A percentile compares a stretch with the other conserved stretches of the same genome.
Conservation (phyloP, 129 eudicot genomes). For the Flaveria brownii region DNA sequence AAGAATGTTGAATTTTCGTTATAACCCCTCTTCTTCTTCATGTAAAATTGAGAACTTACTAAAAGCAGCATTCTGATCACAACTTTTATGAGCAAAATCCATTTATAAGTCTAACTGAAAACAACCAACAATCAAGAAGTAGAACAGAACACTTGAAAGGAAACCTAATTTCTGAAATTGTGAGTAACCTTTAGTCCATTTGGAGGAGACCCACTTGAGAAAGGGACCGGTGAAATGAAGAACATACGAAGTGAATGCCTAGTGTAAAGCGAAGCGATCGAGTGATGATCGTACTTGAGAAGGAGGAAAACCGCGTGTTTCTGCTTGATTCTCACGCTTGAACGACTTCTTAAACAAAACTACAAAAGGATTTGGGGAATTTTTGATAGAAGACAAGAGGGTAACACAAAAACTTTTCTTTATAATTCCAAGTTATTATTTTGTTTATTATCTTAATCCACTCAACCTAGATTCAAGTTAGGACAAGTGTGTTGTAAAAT, state of each 20-base stretch:
- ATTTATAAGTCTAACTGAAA: background rate
- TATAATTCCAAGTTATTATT: too few relatives aligned
- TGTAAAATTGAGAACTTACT: background rate
- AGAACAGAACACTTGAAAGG: background rate
- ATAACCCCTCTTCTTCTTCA: slow-evolving; percentile 1
- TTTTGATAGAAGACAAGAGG: too few relatives aligned
- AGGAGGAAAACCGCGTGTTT: background rate
- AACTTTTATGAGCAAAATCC: background rate
- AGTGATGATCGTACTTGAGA: background rate
- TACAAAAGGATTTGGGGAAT: too few relatives aligned
- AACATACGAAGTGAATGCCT: background rate
- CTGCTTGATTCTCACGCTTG: background rate
- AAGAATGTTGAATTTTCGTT: background rate
- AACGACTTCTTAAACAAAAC: background rate
- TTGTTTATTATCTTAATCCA: too few relatives aligned
- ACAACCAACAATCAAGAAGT: background rate
- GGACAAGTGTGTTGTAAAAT: too few relatives aligned
- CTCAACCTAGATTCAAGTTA: too few relatives aligned
- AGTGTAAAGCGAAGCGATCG: background rate
- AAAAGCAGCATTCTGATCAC: background rate
- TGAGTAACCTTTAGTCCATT: background rate
- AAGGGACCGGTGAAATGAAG: background rate
- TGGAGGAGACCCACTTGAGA: background rate
- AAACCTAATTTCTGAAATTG: background rate
- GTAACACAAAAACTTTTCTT: too few relatives aligned